A percentile compares a stretch with the other conserved stretches of the same genome.
These are phyloP conservation scores for Pseudonitzschia delicatissima DNA, from an alignment of 108 stramenopile genomes.

Conservation along the genomic window DNA sequence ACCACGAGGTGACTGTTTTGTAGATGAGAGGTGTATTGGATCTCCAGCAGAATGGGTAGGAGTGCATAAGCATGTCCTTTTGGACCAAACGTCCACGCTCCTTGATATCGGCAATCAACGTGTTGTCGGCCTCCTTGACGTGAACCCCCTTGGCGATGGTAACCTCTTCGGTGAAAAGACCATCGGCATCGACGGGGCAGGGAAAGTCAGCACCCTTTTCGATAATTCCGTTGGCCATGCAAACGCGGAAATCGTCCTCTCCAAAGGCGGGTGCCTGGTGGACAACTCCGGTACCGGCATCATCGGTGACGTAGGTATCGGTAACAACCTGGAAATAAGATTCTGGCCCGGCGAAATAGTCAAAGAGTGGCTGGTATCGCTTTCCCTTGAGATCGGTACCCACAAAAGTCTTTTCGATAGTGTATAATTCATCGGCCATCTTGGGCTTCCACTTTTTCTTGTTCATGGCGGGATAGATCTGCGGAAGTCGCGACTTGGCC, in stretches of 20 bases:
- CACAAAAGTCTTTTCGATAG: conserved; percentile 60
- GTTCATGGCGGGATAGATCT: conserved; percentile 92
- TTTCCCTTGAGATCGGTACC: conserved; percentile 92
- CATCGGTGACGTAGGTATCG: conserved; percentile 97
- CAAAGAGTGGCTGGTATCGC: conserved; percentile 91
- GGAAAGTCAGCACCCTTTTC: conserved; percentile 90
- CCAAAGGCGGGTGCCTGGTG: conserved; percentile 99
- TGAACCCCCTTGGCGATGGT: conserved; percentile 81
- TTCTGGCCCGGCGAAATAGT: conserved; percentile 70
- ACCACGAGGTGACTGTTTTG: conserved; percentile 99
- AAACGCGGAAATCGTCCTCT: conserved; percentile 99
- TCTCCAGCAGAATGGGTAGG: conserved; percentile 99
- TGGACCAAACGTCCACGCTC: conserved; percentile 85
- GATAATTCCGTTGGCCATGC: conserved; percentile 91
- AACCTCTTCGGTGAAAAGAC: conserved; percentile 89
- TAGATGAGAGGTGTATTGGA: conserved; percentile 99
- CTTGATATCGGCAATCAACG: conserved; percentile 83
- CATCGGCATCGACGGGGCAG: conserved; percentile 94
- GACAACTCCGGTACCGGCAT: conserved; percentile 99
- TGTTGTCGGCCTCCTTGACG: conserved; percentile 97
- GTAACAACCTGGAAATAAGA: conserved; percentile 67
- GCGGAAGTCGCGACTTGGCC: conserved; percentile 82
- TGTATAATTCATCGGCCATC: conserved; percentile 84
- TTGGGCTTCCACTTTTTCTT: conserved; percentile 95
- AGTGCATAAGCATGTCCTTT: conserved; percentile 91